phyloP scores from a whole-genome alignment of 768 basidiomycete genomes.

The Russula brevipes region DNA sequence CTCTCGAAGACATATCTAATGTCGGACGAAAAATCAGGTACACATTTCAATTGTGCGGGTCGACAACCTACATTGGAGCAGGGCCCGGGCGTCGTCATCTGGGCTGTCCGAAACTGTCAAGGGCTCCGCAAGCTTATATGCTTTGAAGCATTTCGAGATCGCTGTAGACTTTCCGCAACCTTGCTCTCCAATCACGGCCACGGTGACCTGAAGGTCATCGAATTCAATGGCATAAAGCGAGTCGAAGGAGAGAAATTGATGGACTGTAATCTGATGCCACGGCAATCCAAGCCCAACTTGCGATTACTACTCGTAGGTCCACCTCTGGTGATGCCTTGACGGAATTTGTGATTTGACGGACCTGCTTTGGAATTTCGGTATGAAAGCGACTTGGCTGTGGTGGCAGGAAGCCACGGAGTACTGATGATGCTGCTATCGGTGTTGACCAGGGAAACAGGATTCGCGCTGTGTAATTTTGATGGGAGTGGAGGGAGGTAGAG shows the following conservation, averaged over 20 bases:
- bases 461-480: conserved; percentile 26
- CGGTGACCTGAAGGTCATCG: conserved; percentile 39
- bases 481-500: conserved; percentile 28
- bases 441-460: not conserved
- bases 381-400: not conserved
- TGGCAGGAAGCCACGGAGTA: conserved; percentile 6
- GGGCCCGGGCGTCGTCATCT: conserved; percentile 17
- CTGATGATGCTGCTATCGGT: not conserved
- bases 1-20: conserved; percentile 41
- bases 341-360: not conserved
- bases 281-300: not conserved
- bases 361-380: conserved; percentile 8
- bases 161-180: conserved; percentile 84
- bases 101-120: conserved; percentile 24
- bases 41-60: conserved; percentile 26
- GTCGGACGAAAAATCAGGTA: conserved; percentile 25
- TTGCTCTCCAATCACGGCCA: conserved; percentile 74
- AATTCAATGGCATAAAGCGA: not conserved
- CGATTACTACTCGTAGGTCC: not conserved
- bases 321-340: not conserved
- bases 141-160: conserved; percentile 69
- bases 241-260: conserved; percentile 6
- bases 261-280: conserved; percentile 6
- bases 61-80: conserved; percentile 32
- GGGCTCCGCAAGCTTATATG: conserved; percentile 44